Conservation (phyloP, 345 rosid species). For the Lepidium aucheri region DNA sequence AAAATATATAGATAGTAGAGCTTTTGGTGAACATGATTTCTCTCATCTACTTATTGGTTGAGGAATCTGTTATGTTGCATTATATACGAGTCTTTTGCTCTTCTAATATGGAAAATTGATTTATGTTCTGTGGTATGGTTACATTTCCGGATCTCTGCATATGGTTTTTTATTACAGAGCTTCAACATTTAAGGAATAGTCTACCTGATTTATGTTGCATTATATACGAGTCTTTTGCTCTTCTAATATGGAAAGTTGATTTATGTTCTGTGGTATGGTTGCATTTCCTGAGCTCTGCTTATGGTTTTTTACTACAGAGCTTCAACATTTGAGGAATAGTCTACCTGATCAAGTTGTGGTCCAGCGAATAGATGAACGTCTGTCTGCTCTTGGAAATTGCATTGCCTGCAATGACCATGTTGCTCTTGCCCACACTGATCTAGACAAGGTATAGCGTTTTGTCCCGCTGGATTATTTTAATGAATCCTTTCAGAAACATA, state of each 20-base stretch:
- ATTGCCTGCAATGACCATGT: conserved; percentile 96
- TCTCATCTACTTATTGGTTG: background rate
- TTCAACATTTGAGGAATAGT: conserved; percentile 90
- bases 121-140: background rate
- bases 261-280: background rate
- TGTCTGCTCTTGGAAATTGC: conserved; percentile 93
- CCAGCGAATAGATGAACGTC: conserved; percentile 82
- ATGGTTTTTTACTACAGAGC: conserved; percentile 41
- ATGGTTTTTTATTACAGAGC: conserved; percentile 39
- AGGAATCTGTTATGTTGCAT: background rate
- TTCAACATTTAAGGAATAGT: no score
- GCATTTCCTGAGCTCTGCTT: background rate
- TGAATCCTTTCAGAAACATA: background rate
- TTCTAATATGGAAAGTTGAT: background rate
- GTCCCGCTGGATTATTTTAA: background rate
- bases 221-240: background rate
- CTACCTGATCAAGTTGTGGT: conserved; percentile 88
- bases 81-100: background rate
- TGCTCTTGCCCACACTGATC: conserved; percentile 91
- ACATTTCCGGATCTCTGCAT: background rate
- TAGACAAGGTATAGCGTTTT: conserved; percentile 37
- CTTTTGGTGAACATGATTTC: background rate
- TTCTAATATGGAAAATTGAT: background rate
- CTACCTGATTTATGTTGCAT: no score
- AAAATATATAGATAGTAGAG: no score